Conservation (phyloP, 176 grass and related monocot genomes). For the Poa annua region DNA sequence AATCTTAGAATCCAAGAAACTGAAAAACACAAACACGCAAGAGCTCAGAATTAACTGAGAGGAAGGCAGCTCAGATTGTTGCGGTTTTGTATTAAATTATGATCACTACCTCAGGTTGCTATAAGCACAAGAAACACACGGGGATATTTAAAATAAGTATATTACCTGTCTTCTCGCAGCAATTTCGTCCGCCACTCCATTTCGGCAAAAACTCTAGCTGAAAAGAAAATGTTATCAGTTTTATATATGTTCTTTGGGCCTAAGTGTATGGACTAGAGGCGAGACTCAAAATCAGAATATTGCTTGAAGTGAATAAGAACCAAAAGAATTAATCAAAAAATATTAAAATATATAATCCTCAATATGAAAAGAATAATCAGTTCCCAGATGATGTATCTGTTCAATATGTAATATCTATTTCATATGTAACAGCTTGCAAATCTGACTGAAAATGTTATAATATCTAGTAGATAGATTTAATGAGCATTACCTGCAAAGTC, state of each 20-base stretch:
- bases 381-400: neutral
- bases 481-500: slow-evolving; percentile 82
- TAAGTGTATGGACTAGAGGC: slow-evolving; percentile 21
- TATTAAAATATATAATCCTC: neutral
- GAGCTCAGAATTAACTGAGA: slow-evolving; percentile 14
- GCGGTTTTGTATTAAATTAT: slow-evolving; percentile 14
- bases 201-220: slow-evolving; percentile 88
- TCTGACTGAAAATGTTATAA: neutral
- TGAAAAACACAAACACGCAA: neutral
- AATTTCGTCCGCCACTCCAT: slow-evolving; percentile 76
- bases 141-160: slow-evolving; percentile 10
- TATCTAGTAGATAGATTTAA: slow-evolving; percentile 15
- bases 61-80: neutral
- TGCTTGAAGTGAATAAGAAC: neutral
- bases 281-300: slow-evolving; percentile 11
- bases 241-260: slow-evolving; percentile 17
- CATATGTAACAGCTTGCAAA: slow-evolving; percentile 3
- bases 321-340: slow-evolving; percentile 20
- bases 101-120: neutral
- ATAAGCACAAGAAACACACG: slow-evolving; percentile 4
- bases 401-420: neutral
- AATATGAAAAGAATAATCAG: neutral
- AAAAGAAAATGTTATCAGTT: slow-evolving; percentile 31
- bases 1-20: slow-evolving; percentile 28
- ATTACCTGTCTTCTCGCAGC: slow-evolving; percentile 89